A percentile compares a stretch with the other conserved stretches of the same genome.
Conservation (phyloP, 2,329 filamentous ascomycete genomes). For the Alternaria sp. region DNA sequence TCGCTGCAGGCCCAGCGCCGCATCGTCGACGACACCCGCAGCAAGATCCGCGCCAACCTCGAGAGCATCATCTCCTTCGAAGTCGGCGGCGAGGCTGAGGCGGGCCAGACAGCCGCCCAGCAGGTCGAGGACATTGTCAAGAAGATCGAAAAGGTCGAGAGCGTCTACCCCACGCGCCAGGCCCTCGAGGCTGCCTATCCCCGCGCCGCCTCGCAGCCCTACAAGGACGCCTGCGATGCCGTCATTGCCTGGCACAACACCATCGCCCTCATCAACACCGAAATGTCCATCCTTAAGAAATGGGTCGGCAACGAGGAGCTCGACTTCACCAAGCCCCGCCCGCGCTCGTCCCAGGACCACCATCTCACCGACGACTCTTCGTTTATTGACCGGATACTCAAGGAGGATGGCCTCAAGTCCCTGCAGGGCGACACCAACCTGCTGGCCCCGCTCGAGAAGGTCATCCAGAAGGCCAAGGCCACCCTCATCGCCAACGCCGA, state of each 20-base stretch:
- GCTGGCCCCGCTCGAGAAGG: conserved; percentile 79
- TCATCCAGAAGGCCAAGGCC: conserved; percentile 91
- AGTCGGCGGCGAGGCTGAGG: conserved; percentile 91
- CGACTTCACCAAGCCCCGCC: conserved; percentile 81
- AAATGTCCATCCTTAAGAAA: conserved; percentile 86
- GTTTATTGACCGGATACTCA: conserved; percentile 92
- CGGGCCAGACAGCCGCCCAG: conserved; percentile 82
- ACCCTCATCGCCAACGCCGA: conserved; percentile 87
- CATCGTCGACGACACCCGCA: conserved; percentile 84
- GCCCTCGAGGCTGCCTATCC: conserved; percentile 78
- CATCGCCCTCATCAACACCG: conserved; percentile 92
- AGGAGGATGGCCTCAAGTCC: conserved; percentile 92
- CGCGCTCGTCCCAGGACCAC: conserved; percentile 70
- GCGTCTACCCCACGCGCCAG: conserved; percentile 80
- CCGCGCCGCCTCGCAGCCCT: conserved; percentile 75
- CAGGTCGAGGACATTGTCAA: conserved; percentile 89
- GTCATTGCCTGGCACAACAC: conserved; percentile 98
- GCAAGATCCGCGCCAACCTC: conserved; percentile 73
- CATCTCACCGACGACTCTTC: conserved; percentile 88
- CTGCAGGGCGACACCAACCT: conserved; percentile 86
- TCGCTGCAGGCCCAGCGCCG: conserved; percentile 84
- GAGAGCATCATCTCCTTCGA: conserved; percentile 92
- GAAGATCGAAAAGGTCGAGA: conserved; percentile 89
- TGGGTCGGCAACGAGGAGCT: conserved; percentile 98
- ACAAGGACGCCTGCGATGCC: conserved; percentile 82